phyloP scores from a whole-genome alignment of 257 asterid species.

The Ophiorrhiza pumila region DNA sequence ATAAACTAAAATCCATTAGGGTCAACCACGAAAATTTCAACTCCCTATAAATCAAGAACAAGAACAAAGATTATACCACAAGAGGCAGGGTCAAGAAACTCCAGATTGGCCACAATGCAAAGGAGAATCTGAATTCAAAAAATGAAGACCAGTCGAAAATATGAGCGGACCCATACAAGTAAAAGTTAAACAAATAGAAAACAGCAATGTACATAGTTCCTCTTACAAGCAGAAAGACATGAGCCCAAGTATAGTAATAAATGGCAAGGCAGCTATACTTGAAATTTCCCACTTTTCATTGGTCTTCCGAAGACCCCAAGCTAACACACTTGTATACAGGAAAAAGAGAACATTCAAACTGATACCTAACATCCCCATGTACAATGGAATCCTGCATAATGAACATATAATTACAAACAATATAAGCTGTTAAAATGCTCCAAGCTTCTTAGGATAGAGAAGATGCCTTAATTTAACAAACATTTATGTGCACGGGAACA shows the following conservation, averaged over 20 bases:
- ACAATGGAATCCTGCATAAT: constrained; percentile 48
- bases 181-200: neutral
- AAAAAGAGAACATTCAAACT: constrained; percentile 44
- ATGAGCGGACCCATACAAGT: neutral
- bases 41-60: neutral
- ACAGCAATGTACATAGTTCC: neutral
- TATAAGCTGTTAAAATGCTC: neutral
- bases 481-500: neutral
- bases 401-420: neutral
- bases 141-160: neutral
- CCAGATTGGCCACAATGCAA: constrained; percentile 67
- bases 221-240: constrained; percentile 57
- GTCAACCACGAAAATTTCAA: neutral
- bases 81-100: constrained; percentile 57
- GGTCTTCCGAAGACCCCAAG: constrained; percentile 42
- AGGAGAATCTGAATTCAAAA: constrained; percentile 43
- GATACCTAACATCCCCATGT: constrained; percentile 51
- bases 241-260: constrained; percentile 44
- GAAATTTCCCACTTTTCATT: constrained; percentile 56
- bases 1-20: neutral
- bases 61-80: constrained; percentile 36
- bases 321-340: constrained; percentile 41
- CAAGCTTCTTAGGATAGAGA: neutral
- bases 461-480: neutral
- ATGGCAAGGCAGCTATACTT: constrained; percentile 51